Conservation (phyloP, 225 moss, liverwort and hornwort genomes). For the Pseudisothecium myosuroides region DNA sequence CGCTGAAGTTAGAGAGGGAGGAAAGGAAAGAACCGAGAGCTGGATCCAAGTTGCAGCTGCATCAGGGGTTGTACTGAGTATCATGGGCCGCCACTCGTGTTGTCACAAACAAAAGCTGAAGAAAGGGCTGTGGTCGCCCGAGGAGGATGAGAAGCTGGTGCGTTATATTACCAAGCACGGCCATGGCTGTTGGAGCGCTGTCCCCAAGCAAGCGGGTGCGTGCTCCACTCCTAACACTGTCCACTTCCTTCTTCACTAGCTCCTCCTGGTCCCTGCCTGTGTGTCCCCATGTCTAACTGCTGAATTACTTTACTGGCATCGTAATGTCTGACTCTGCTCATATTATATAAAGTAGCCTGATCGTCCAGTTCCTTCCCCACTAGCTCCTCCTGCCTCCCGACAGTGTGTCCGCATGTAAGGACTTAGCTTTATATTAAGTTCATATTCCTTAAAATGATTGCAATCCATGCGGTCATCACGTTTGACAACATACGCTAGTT, state of each 20-base stretch:
- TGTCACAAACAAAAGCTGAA: constrained; percentile 89
- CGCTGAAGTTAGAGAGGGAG: neutral
- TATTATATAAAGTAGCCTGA: neutral
- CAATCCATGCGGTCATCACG: neutral
- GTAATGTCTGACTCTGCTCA: neutral
- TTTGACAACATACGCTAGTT: neutral
- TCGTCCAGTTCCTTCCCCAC: neutral
- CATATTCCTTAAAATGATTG: neutral
- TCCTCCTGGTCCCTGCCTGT: neutral
- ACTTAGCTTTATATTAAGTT: neutral
- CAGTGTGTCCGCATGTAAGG: neutral
- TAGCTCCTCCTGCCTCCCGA: neutral
- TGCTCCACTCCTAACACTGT: neutral
- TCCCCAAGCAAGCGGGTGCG: constrained; percentile 85
- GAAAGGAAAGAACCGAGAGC: neutral
- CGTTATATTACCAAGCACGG: constrained; percentile 78
- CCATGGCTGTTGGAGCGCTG: constrained; percentile 99
- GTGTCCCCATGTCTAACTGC: neutral
- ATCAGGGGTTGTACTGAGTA: neutral
- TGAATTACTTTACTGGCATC: neutral
- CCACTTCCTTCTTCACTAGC: neutral
- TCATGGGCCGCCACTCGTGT: constrained; percentile 90
- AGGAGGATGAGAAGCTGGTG: constrained; percentile 92
- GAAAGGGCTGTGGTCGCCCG: constrained; percentile 96
- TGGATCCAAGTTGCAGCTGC: neutral